phyloP scores from a whole-genome alignment of 495 filamentous ascomycete genomes.

The Xylaria sp. region DNA sequence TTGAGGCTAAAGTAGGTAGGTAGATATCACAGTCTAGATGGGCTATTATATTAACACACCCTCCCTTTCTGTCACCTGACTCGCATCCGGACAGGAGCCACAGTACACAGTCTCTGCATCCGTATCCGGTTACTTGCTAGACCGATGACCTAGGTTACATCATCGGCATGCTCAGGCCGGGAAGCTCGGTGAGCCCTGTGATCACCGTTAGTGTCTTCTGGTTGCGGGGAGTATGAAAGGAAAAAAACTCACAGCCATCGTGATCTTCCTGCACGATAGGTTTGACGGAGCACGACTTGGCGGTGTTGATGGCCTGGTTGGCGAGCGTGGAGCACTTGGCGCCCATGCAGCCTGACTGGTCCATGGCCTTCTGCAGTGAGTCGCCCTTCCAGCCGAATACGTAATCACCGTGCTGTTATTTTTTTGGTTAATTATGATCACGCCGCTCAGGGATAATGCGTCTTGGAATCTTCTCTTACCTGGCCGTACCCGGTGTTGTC shows the following conservation, averaged over 20 bases:
- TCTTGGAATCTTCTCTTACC: too few species aligned
- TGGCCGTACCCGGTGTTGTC: too few species aligned
- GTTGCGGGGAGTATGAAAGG: not conserved
- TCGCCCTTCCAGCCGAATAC: slow-evolving; percentile 59
- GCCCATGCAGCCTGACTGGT: slow-evolving; percentile 52
- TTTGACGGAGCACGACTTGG: slow-evolving; percentile 37
- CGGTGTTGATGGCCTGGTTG: slow-evolving; percentile 45
- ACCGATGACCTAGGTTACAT: not conserved
- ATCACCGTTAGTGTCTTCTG: not conserved
- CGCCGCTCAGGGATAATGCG: too few species aligned
- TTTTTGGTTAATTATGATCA: too few species aligned
- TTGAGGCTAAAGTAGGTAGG: too few species aligned
- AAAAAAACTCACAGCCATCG: slow-evolving; percentile 38
- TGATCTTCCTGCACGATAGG: slow-evolving; percentile 37
- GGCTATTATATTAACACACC: not conserved
- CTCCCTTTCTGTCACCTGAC: not conserved
- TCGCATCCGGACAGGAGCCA: not conserved
- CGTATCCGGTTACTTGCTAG: not conserved
- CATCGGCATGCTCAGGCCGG: slow-evolving; percentile 15
- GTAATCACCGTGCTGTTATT: slow-evolving; percentile 60
- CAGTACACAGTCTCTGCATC: not conserved
- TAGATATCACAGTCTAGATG: not conserved
- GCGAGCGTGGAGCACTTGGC: slow-evolving; percentile 46
- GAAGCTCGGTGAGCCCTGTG: slow-evolving; percentile 22
- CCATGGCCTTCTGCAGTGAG: slow-evolving; percentile 56